Evolutionary conservation across 2,329 filamentous ascomycete genomes (phyloP).

Genomic region (Neonectria faginata): DNA sequence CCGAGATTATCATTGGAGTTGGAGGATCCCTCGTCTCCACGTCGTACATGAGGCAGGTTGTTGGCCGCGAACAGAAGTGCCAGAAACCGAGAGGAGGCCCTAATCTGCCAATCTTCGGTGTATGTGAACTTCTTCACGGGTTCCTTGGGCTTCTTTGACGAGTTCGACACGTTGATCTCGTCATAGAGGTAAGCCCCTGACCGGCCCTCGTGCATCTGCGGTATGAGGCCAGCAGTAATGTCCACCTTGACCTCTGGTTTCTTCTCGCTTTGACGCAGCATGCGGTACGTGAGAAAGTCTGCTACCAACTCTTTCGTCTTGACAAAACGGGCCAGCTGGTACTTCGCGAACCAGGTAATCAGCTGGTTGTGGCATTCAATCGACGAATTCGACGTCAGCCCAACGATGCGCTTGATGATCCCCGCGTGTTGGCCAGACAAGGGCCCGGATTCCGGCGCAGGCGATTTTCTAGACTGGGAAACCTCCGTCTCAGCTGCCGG

Average conservation of each 20-base stretch:
- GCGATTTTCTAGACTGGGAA: conserved; percentile 30
- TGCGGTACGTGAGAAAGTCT: conserved; percentile 83
- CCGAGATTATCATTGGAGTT: conserved; percentile 43
- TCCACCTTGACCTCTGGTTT: conserved; percentile 70
- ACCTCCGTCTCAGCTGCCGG: conserved; percentile 26
- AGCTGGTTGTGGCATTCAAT: conserved; percentile 81
- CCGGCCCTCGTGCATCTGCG: conserved; percentile 75
- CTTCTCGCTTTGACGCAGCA: conserved; percentile 77
- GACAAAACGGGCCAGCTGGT: conserved; percentile 75
- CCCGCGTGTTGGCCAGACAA: conserved; percentile 78
- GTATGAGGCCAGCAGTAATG: conserved; percentile 75
- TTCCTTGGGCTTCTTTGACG: conserved; percentile 66
- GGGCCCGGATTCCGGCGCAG: conserved; percentile 53
- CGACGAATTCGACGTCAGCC: conserved; percentile 80
- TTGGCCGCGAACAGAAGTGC: conserved; percentile 87
- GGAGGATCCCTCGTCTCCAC: conserved; percentile 42
- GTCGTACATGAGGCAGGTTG: conserved; percentile 60
- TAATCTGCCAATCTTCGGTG: conserved; percentile 89
- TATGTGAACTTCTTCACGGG: conserved; percentile 72
- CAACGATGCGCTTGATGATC: conserved; percentile 86
- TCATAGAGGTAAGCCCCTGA: conserved; percentile 80
- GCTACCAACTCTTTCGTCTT: conserved; percentile 81
- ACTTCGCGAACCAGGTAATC: conserved; percentile 81
- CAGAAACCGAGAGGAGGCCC: conserved; percentile 82
- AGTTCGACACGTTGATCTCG: conserved; percentile 70